These are phyloP conservation scores for Anaeromyces robustus DNA, from an alignment of 192 early-diverging fungal species.

Conservation along the genomic window DNA sequence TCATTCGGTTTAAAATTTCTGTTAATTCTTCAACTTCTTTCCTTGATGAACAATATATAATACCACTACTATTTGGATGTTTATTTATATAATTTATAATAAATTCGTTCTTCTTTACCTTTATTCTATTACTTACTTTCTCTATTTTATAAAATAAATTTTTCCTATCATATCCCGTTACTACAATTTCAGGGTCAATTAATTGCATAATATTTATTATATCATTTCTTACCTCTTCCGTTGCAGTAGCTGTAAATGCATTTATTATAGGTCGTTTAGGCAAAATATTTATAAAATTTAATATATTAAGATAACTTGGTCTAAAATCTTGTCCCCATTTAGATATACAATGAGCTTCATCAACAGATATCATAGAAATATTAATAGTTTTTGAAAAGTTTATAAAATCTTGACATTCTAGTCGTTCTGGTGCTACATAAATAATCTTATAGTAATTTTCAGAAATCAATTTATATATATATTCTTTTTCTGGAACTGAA, in stretches of 20 bases:
- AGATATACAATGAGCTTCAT: slow-evolving; percentile 35
- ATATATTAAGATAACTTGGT: slow-evolving; percentile 26
- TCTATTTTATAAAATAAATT: slow-evolving; percentile 47
- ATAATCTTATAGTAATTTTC: slow-evolving; percentile 8
- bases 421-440: slow-evolving; percentile 32
- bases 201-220: neutral
- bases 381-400: slow-evolving; percentile 4
- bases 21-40: slow-evolving; percentile 42
- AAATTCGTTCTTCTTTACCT: slow-evolving; percentile 20
- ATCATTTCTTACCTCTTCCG: neutral
- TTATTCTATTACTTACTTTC: slow-evolving; percentile 20
- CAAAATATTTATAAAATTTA: slow-evolving; percentile 33
- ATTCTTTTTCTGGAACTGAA: neutral
- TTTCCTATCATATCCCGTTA: slow-evolving; percentile 31
- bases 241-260: slow-evolving; percentile 58
- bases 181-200: slow-evolving; percentile 12
- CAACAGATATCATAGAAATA: slow-evolving; percentile 23
- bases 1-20: slow-evolving; percentile 21
- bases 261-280: slow-evolving; percentile 41
- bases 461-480: neutral
- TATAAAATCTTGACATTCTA: neutral
- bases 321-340: slow-evolving; percentile 38
- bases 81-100: slow-evolving; percentile 38
- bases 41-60: slow-evolving; percentile 52
- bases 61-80: slow-evolving; percentile 32